Evolutionary conservation across 1,139 yeast species (phyloP).

Genomic region (Suhomyces guaymorum): DNA sequence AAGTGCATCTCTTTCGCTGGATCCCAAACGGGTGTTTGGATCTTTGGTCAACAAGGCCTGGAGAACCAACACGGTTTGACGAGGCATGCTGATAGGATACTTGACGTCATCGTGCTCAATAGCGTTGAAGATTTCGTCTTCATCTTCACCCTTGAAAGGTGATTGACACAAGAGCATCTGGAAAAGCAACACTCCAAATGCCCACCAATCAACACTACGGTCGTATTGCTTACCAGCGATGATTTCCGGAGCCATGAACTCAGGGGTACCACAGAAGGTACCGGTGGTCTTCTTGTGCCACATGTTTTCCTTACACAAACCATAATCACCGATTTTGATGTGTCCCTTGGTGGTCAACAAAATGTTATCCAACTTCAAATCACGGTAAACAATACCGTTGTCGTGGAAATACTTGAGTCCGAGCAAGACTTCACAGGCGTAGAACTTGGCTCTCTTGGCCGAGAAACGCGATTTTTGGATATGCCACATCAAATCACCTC

Average conservation of each 20-base stretch:
- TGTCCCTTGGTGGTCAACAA: conserved; percentile 90
- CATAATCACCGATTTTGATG: conserved; percentile 94
- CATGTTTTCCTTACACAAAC: conserved; percentile 95
- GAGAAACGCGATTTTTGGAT: conserved; percentile 91
- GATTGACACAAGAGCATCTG: conserved; percentile 97
- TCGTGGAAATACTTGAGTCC: conserved; percentile 94
- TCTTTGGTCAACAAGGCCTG: conserved; percentile 90
- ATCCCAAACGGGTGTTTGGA: conserved; percentile 79
- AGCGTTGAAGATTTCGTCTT: conserved; percentile 97
- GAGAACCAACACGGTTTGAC: conserved; percentile 90
- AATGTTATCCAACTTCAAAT: conserved; percentile 88
- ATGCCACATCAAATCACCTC: conserved; percentile 99
- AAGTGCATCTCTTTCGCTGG: conserved; percentile 82
- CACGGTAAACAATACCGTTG: conserved; percentile 94
- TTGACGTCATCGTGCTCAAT: conserved; percentile 96
- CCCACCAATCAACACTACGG: conserved; percentile 99
- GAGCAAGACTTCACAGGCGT: conserved; percentile 91
- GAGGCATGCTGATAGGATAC: conserved; percentile 96
- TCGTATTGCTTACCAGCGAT: conserved; percentile 89
- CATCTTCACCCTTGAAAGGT: conserved; percentile 97
- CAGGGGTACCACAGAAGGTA: conserved; percentile 99
- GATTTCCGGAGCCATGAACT: conserved; percentile 98
- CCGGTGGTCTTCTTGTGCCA: conserved; percentile 88
- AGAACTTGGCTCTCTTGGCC: conserved; percentile 89
- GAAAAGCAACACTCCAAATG: conserved; percentile 92